Evolutionary conservation across 2,329 filamentous ascomycete species (phyloP).

Genomic region (Cytospora mali): DNA sequence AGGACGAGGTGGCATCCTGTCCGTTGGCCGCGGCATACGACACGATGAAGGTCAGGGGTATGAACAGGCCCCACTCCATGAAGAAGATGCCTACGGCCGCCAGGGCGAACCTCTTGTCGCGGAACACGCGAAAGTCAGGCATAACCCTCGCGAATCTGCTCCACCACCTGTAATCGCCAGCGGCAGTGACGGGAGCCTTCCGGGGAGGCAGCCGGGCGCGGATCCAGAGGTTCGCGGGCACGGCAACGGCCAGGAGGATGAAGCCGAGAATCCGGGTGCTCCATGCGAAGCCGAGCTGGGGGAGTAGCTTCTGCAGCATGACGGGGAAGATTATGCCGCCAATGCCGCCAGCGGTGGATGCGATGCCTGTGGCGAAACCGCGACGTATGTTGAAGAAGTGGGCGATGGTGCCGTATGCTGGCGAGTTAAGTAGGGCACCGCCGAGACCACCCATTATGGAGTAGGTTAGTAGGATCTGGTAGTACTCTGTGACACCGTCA

Average conservation of each 20-base stretch:
- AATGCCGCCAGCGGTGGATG: slow-evolving; percentile 70
- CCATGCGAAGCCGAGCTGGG: slow-evolving; percentile 52
- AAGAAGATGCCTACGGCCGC: slow-evolving; percentile 68
- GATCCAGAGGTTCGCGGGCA: slow-evolving; percentile 52
- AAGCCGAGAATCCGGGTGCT: slow-evolving; percentile 53
- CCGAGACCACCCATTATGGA: slow-evolving; percentile 73
- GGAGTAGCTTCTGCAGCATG: slow-evolving; percentile 49
- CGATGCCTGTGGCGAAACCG: slow-evolving; percentile 78
- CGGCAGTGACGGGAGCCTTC: slow-evolving; percentile 31
- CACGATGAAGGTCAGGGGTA: slow-evolving; percentile 77
- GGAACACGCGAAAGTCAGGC: slow-evolving; percentile 65
- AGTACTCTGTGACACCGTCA: slow-evolving; percentile 55
- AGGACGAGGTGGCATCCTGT: slow-evolving; percentile 63
- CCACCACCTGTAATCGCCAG: neutral
- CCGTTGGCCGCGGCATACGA: slow-evolving; percentile 68
- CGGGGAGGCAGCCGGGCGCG: slow-evolving; percentile 57
- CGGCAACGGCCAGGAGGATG: slow-evolving; percentile 50
- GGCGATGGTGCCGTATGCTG: slow-evolving; percentile 72
- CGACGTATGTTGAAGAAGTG: slow-evolving; percentile 78
- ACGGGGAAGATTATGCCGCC: slow-evolving; percentile 68
- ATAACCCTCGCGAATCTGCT: slow-evolving; percentile 40
- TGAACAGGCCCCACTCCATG: slow-evolving; percentile 70
- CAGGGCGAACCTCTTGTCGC: slow-evolving; percentile 60
- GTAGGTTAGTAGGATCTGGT: slow-evolving; percentile 79
- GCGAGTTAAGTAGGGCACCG: slow-evolving; percentile 76